A percentile compares a stretch with the other conserved stretches of the same genome.
These are phyloP conservation scores for Didymella keratinophila DNA, from an alignment of 2,329 filamentous ascomycete genomes.

Conservation along the genomic window DNA sequence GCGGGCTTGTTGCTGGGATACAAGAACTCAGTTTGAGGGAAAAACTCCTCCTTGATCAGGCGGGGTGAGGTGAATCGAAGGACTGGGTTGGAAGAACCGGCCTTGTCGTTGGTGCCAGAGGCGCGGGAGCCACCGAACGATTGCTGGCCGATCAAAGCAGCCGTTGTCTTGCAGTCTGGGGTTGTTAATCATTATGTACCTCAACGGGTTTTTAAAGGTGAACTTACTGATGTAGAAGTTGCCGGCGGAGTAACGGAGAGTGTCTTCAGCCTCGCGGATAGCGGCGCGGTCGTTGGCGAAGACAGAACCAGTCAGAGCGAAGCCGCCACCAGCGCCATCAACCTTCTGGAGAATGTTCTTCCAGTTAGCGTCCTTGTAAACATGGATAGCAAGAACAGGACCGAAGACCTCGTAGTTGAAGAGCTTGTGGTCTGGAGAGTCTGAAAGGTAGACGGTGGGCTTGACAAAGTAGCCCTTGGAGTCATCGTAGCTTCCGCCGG, in stretches of 20 bases:
- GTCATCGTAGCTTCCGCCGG: constrained; percentile 77
- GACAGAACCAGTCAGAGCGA: constrained; percentile 77
- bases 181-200: constrained; percentile 12
- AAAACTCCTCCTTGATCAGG: constrained; percentile 63
- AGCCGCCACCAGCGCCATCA: constrained; percentile 70
- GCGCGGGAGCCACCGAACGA: constrained; percentile 61
- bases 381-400: constrained; percentile 74
- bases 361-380: constrained; percentile 73
- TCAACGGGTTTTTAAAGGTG: rapidly evolving
- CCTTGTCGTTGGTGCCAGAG: constrained; percentile 64
- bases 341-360: constrained; percentile 63
- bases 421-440: constrained; percentile 74
- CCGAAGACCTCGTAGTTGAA: constrained; percentile 82
- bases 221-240: constrained; percentile 78
- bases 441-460: constrained; percentile 79
- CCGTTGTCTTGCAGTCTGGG: constrained; percentile 40
- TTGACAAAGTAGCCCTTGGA: constrained; percentile 81
- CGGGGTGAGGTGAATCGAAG: constrained; percentile 62
- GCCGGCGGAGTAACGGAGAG: constrained; percentile 73
- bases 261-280: constrained; percentile 72
- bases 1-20: constrained; percentile 58
- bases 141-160: constrained; percentile 56
- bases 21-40: constrained; percentile 54
- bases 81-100: constrained; percentile 59
- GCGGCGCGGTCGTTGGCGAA: constrained; percentile 73